Evolutionary conservation across 73 alveolate genomes (phyloP).

Genomic region (Symbiodinium natans): DNA sequence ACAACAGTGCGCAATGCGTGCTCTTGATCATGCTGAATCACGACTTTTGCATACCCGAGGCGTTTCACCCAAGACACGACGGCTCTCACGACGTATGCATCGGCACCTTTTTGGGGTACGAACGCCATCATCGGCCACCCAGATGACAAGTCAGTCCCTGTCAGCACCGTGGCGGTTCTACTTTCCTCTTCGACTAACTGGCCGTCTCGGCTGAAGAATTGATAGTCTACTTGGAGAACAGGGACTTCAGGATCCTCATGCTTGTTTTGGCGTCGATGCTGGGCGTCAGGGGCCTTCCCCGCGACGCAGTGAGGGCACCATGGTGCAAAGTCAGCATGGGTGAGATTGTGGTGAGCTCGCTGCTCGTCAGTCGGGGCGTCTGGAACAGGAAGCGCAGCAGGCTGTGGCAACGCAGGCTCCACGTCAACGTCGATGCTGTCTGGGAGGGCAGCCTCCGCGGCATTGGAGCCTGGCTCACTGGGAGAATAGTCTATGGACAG

Average conservation of each 20-base stretch:
- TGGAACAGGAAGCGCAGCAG: no score
- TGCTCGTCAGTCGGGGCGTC: background rate
- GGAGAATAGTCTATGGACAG: no score
- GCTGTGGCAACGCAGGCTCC: background rate
- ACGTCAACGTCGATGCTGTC: no score
- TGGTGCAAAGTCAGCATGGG: constrained; percentile 20
- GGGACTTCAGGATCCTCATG: constrained; percentile 13
- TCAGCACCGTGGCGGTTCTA: background rate
- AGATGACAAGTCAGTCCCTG: background rate
- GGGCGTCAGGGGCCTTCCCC: constrained; percentile 14
- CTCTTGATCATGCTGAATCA: background rate
- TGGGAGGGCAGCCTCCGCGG: no score
- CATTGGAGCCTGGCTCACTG: no score
- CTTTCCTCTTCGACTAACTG: background rate
- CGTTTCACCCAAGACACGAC: background rate
- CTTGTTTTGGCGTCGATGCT: background rate
- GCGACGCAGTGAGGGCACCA: constrained; percentile 37
- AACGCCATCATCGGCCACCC: constrained; percentile 14
- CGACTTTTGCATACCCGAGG: background rate
- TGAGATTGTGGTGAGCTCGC: background rate
- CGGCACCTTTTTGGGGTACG: background rate
- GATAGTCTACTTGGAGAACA: background rate
- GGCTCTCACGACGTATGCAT: background rate
- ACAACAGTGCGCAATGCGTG: constrained; percentile 5
- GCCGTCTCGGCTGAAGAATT: background rate